Percentiles rank a stretch among this genome's conserved stretches.
phyloP scores from a whole-genome alignment of 73 alveolate genomes.

The Strombidium stylifer region DNA sequence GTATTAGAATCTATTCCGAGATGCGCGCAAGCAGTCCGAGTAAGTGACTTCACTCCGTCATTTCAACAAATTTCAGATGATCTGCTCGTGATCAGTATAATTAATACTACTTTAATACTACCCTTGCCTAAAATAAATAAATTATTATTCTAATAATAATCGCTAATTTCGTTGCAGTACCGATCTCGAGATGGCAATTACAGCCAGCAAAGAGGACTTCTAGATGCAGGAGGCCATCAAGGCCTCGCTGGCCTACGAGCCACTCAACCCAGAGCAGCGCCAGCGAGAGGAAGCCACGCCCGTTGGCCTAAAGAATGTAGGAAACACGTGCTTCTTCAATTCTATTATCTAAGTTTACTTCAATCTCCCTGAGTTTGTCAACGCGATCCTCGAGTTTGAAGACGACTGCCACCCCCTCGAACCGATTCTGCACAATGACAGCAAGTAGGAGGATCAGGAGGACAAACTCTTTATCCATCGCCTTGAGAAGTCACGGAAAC shows the following conservation, averaged over 20 bases:
- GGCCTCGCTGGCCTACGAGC: slow-evolving; percentile 17
- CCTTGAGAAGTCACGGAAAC: slow-evolving; percentile 10
- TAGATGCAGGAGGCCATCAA: background rate
- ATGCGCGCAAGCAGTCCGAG: too few relatives aligned
- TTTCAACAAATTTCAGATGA: too few relatives aligned
- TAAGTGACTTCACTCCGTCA: too few relatives aligned
- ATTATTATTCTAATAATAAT: too few relatives aligned
- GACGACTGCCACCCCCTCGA: background rate
- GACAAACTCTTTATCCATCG: slow-evolving; percentile 12
- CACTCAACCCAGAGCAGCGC: slow-evolving; percentile 48
- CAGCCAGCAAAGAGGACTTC: slow-evolving; percentile 18
- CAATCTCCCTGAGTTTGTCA: slow-evolving; percentile 37
- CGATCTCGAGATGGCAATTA: too few relatives aligned
- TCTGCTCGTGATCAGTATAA: too few relatives aligned
- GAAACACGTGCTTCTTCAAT: slow-evolving; percentile 58
- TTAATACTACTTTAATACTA: too few relatives aligned
- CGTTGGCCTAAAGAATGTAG: slow-evolving; percentile 53
- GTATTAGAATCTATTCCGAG: too few relatives aligned
- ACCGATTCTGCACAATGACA: background rate
- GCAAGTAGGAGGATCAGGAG: background rate
- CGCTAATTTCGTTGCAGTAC: too few relatives aligned
- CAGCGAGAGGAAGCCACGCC: slow-evolving; percentile 35
- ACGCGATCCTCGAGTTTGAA: slow-evolving; percentile 8
- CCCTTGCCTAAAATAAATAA: too few relatives aligned
- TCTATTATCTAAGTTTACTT: slow-evolving; percentile 40